Conservation (phyloP, 345 rosid genomes). For the Bruguiera sexangula region DNA sequence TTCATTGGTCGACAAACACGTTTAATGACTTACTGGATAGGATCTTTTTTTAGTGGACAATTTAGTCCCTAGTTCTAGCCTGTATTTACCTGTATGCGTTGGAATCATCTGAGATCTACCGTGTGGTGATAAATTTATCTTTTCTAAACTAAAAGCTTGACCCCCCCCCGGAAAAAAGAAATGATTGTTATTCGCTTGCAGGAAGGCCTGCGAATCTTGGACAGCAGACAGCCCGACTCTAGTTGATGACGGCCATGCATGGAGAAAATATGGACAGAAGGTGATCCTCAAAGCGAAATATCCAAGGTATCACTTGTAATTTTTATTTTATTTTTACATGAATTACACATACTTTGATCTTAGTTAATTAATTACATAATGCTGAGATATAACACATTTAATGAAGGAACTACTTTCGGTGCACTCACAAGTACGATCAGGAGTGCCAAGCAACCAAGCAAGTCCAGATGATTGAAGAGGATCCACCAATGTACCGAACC, state of each 20-base stretch:
- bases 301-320: conserved; percentile 47
- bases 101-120: too few relatives aligned
- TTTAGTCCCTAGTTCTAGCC: too few relatives aligned
- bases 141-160: not conserved
- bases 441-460: conserved; percentile 80
- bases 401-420: conserved; percentile 74
- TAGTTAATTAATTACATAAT: not conserved
- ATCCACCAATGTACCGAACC: conserved; percentile 42
- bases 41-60: too few relatives aligned
- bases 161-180: not conserved
- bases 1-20: too few relatives aligned
- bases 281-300: conserved; percentile 55
- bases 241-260: conserved; percentile 53
- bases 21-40: too few relatives aligned
- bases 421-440: conserved; percentile 65
- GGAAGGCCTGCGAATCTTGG: conserved; percentile 46
- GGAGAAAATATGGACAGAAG: conserved; percentile 97
- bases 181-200: conserved; percentile 23
- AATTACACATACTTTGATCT: not conserved
- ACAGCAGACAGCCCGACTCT: conserved; percentile 24
- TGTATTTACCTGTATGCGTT: too few relatives aligned
- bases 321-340: not conserved
- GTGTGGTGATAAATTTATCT: not conserved
- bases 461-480: conserved; percentile 59
- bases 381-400: too few relatives aligned